A percentile compares a stretch with the other conserved stretches of the same genome.
Conservation (phyloP, 2,329 filamentous ascomycete species). For the Fusarium transvaalense region DNA sequence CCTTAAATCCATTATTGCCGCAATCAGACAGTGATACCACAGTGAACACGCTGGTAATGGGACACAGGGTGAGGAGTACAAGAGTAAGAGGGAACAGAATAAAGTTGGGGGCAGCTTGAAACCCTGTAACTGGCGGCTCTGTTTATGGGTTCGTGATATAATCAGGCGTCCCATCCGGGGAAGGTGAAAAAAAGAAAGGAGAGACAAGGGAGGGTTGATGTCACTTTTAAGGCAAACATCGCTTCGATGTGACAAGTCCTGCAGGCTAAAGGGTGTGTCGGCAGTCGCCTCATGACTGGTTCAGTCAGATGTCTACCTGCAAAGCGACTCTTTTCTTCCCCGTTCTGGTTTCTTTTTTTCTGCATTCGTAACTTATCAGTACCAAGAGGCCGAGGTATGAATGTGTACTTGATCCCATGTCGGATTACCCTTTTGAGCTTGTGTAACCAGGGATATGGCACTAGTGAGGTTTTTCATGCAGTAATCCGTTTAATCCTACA, state of each 20-base stretch:
- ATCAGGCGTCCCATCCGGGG: not conserved
- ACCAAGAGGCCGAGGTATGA: not conserved
- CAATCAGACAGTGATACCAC: accelerated
- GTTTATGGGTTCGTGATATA: accelerated
- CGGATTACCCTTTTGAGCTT: not conserved
- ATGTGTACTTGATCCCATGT: no score
- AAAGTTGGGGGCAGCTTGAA: not conserved
- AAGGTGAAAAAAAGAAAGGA: not conserved
- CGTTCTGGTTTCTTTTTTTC: no score
- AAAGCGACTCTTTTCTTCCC: no score
- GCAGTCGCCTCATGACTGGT: not conserved
- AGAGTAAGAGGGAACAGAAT: accelerated
- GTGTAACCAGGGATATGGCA: not conserved
- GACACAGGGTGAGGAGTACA: accelerated
- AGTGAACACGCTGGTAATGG: accelerated
- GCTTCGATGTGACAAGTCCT: not conserved
- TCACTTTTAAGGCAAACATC: not conserved
- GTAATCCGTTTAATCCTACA: not conserved
- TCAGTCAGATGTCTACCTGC: not conserved
- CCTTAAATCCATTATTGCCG: accelerated
- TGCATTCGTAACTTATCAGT: not conserved
- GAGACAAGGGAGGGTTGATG: not conserved
- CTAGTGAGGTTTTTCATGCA: not conserved
- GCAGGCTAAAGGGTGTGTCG: not conserved
- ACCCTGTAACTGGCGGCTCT: not conserved